phyloP scores from a whole-genome alignment of 1,139 yeast species.

The Candida sp. region DNA sequence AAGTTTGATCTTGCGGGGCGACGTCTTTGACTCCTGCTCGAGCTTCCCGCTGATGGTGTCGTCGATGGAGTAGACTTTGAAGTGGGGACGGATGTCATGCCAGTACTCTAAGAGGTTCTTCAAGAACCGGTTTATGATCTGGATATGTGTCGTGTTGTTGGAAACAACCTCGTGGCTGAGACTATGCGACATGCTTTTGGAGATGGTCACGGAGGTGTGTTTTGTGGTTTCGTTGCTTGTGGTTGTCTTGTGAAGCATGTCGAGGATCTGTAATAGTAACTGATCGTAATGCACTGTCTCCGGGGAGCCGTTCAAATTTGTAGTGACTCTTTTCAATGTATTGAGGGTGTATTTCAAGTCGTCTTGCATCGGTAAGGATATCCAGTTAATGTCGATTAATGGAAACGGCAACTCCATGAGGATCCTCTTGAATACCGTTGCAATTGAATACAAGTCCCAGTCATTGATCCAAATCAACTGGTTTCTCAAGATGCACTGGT shows the following conservation, averaged over 20 bases:
- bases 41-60: slow-evolving; percentile 25
- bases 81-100: slow-evolving; percentile 22
- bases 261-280: slow-evolving; percentile 45
- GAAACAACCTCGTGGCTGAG: slow-evolving; percentile 55
- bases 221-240: slow-evolving; percentile 36
- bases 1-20: not conserved
- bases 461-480: slow-evolving; percentile 59
- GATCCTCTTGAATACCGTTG: slow-evolving; percentile 54
- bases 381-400: slow-evolving; percentile 45
- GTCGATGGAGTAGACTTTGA: slow-evolving; percentile 20
- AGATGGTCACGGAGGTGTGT: slow-evolving; percentile 48
- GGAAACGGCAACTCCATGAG: slow-evolving; percentile 48
- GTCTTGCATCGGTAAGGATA: slow-evolving; percentile 53
- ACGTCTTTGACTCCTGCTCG: slow-evolving; percentile 1
- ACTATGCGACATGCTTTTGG: slow-evolving; percentile 54
- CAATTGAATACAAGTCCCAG: slow-evolving; percentile 68
- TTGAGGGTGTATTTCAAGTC: slow-evolving; percentile 40
- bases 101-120: slow-evolving; percentile 54
- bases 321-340: slow-evolving; percentile 25
- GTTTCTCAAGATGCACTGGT: slow-evolving; percentile 58
- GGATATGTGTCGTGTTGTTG: slow-evolving; percentile 47
- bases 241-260: slow-evolving; percentile 40
- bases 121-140: slow-evolving; percentile 54
- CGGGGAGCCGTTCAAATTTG: slow-evolving; percentile 9
- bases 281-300: slow-evolving; percentile 19